Percentiles rank a stretch among this genome's conserved stretches.
These are phyloP conservation scores for Physcia stellaris DNA, from an alignment of 495 filamentous ascomycete genomes.

Conservation along the genomic window DNA sequence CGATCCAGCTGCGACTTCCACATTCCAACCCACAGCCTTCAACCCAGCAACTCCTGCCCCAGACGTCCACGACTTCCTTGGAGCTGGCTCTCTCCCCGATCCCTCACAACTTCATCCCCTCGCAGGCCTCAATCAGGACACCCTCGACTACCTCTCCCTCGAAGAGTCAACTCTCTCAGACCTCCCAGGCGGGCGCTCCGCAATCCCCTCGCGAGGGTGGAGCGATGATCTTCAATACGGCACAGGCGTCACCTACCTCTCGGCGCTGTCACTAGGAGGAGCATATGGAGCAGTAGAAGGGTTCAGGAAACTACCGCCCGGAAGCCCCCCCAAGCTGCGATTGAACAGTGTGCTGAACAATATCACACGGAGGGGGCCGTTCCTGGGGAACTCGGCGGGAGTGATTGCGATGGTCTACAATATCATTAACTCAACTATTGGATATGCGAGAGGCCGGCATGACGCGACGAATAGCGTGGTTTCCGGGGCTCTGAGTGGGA, in stretches of 20 bases:
- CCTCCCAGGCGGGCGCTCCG: slow-evolving; percentile 72
- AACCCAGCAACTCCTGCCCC: slow-evolving; percentile 55
- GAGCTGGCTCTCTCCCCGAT: slow-evolving; percentile 56
- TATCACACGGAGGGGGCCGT: slow-evolving; percentile 85
- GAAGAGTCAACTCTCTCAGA: slow-evolving; percentile 83
- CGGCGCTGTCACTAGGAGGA: slow-evolving; percentile 74
- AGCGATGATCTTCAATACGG: slow-evolving; percentile 97
- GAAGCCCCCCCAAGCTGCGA: slow-evolving; percentile 74
- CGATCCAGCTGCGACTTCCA: slow-evolving; percentile 25
- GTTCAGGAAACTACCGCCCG: slow-evolving; percentile 52
- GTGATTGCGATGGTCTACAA: slow-evolving; percentile 94
- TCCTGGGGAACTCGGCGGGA: slow-evolving; percentile 87
- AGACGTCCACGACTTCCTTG: slow-evolving; percentile 74
- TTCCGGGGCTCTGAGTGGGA: slow-evolving; percentile 76
- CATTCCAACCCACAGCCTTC: slow-evolving; percentile 45
- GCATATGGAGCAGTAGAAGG: slow-evolving; percentile 87
- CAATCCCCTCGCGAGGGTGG: slow-evolving; percentile 89
- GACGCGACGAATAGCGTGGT: slow-evolving; percentile 77
- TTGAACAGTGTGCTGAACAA: slow-evolving; percentile 90
- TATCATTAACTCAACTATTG: slow-evolving; percentile 81
- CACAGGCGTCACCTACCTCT: slow-evolving; percentile 83
- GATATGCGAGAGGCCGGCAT: slow-evolving; percentile 75
- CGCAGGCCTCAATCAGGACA: slow-evolving; percentile 80
- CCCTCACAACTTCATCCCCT: slow-evolving; percentile 85
- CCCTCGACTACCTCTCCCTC: slow-evolving; percentile 83